Evolutionary conservation across 2,329 filamentous ascomycete species (phyloP).

Genomic region (Penicillium frequentans): DNA sequence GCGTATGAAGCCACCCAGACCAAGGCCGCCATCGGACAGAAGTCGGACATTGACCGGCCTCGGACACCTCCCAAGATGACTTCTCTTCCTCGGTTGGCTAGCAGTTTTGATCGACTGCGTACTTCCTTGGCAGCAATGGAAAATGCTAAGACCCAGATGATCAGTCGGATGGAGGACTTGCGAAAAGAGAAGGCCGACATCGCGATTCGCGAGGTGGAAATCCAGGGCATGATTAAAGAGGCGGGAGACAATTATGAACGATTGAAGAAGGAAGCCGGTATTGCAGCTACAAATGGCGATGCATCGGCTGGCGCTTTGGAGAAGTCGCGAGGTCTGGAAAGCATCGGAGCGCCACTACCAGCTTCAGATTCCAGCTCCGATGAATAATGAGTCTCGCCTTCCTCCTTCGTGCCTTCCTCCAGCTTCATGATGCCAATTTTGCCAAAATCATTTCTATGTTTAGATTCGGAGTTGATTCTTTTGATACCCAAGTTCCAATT

Average conservation of each 20-base stretch:
- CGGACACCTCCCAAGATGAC: slow-evolving; percentile 72
- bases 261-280: slow-evolving; percentile 49
- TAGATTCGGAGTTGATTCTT: slow-evolving; percentile 13
- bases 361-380: slow-evolving; percentile 27
- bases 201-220: slow-evolving; percentile 68
- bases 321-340: slow-evolving; percentile 39
- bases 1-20: slow-evolving; percentile 89
- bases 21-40: slow-evolving; percentile 71
- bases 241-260: slow-evolving; percentile 71
- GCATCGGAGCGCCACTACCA: slow-evolving; percentile 33
- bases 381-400: slow-evolving; percentile 22
- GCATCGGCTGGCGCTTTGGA: slow-evolving; percentile 28
- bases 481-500: slow-evolving; percentile 18
- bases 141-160: slow-evolving; percentile 59
- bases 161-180: slow-evolving; percentile 64
- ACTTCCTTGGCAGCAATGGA: slow-evolving; percentile 64
- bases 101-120: slow-evolving; percentile 65
- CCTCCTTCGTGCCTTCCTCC: background rate
- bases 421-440: background rate
- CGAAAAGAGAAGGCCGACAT: slow-evolving; percentile 69
- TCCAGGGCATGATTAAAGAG: slow-evolving; percentile 77
- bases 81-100: slow-evolving; percentile 71
- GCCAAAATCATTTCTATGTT: background rate
- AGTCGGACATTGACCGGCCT: slow-evolving; percentile 39
- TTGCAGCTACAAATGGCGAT: slow-evolving; percentile 25